Conservation (phyloP, 176 grass and related monocot species). For the Carex parvula region DNA sequence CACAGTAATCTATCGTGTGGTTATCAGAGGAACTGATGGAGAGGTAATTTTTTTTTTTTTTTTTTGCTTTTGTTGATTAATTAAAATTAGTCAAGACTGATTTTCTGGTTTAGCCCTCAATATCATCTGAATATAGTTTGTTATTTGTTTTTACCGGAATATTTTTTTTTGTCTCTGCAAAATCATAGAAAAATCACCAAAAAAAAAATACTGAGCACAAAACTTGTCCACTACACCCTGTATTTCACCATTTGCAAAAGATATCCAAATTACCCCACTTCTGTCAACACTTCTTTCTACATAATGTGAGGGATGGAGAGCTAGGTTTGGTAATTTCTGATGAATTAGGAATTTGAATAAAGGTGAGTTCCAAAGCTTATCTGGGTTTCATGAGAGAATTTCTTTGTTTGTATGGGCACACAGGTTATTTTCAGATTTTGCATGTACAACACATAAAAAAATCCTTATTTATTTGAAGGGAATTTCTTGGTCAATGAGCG, state of each 20-base stretch:
- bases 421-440: not conserved
- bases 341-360: not conserved
- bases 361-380: not conserved
- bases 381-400: not conserved
- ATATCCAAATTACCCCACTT: not conserved
- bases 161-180: not conserved
- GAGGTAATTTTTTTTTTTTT: slow-evolving; percentile 48
- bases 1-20: slow-evolving; percentile 82
- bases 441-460: not conserved
- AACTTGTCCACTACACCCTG: not conserved
- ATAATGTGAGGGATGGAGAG: not conserved
- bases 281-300: not conserved
- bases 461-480: not conserved
- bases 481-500: not conserved
- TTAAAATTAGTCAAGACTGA: not conserved
- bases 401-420: not conserved
- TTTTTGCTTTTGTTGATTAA: not conserved
- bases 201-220: not conserved
- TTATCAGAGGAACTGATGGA: slow-evolving; percentile 79
- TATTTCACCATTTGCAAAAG: not conserved
- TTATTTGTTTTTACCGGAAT: no score
- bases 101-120: not conserved
- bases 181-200: not conserved
- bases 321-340: not conserved
- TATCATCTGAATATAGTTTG: not conserved